These are phyloP conservation scores for Pyracantha coccinea DNA, from an alignment of 331 rosid genomes.

Conservation along the genomic window DNA sequence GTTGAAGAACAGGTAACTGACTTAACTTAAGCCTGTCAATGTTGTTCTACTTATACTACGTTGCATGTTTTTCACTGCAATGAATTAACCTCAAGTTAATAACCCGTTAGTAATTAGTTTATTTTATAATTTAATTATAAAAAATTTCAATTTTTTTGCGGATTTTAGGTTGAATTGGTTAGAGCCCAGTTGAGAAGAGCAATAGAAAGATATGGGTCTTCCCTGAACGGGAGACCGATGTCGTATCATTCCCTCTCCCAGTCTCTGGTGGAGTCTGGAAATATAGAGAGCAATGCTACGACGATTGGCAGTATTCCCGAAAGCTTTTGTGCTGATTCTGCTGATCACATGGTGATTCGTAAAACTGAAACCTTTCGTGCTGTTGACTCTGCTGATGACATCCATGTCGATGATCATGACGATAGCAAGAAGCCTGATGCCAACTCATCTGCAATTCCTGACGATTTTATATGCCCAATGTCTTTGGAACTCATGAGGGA, in stretches of 20 bases:
- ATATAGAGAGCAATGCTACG: conserved; percentile 27
- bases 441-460: conserved; percentile 44
- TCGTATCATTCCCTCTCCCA: conserved; percentile 32
- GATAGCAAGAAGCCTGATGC: conserved; percentile 54
- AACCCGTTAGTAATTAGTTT: too few relatives aligned
- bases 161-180: conserved; percentile 75
- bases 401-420: conserved; percentile 30
- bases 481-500: conserved; percentile 96
- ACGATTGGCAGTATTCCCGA: not conserved
- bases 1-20: conserved; percentile 80
- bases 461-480: conserved; percentile 91
- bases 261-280: conserved; percentile 38
- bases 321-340: conserved; percentile 18
- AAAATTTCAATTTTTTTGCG: too few relatives aligned
- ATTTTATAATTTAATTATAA: too few relatives aligned
- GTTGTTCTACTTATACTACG: not conserved
- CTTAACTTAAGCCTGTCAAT: not conserved
- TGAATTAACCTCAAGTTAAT: not conserved
- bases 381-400: not conserved
- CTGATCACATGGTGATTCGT: conserved; percentile 17
- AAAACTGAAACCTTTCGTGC: conserved; percentile 19
- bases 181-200: conserved; percentile 84
- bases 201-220: conserved; percentile 59
- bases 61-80: not conserved
- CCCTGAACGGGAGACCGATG: conserved; percentile 40